Percentiles rank a stretch among this genome's conserved stretches.
Conservation (phyloP, 2,329 filamentous ascomycete species). For the Alternaria brassicae region DNA sequence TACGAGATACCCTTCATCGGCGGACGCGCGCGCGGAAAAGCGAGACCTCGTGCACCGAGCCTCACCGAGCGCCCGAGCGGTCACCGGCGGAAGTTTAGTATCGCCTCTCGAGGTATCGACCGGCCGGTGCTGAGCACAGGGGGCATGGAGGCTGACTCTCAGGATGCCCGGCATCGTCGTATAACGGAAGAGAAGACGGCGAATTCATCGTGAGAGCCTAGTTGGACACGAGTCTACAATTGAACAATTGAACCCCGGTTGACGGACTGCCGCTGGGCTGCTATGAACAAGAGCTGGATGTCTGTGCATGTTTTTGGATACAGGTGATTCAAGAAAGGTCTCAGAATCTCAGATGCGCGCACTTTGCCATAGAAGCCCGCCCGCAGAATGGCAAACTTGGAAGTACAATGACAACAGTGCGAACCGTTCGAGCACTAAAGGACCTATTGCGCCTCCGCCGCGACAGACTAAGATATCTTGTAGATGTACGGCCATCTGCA, state of each 20-base stretch:
- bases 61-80: conserved; percentile 65
- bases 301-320: background rate
- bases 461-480: background rate
- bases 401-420: background rate
- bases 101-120: conserved; percentile 42
- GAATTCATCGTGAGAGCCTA: conserved; percentile 8
- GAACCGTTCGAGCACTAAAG: background rate
- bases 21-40: conserved; percentile 66
- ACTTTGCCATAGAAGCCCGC: background rate
- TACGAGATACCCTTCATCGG: conserved; percentile 68
- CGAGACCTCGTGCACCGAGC: conserved; percentile 67
- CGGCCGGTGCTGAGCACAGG: conserved; percentile 31
- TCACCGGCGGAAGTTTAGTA: conserved; percentile 54
- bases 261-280: background rate
- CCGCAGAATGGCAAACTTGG: background rate
- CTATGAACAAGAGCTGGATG: background rate
- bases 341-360: background rate
- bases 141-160: conserved; percentile 21
- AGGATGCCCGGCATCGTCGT: conserved; percentile 39
- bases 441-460: background rate
- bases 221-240: background rate
- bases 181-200: conserved; percentile 30
- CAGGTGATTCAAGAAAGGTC: background rate
- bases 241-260: background rate
- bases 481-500: background rate